Percentiles rank a stretch among this genome's conserved stretches.
Evolutionary conservation across 139 green algal species (phyloP).

Genomic region (Parachlorella kessleri): DNA sequence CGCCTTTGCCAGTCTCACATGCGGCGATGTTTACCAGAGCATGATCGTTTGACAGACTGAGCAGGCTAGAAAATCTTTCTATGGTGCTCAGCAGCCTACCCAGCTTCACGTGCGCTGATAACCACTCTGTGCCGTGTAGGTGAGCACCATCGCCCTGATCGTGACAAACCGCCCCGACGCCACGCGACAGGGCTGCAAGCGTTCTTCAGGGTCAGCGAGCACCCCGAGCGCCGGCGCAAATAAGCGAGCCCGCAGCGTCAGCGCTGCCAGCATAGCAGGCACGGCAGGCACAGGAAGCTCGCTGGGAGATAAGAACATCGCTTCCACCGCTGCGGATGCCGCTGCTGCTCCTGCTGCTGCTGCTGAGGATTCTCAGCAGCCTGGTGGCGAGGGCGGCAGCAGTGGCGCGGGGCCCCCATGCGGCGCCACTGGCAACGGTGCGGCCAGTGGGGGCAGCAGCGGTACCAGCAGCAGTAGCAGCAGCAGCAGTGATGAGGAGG

Average conservation of each 20-base stretch:
- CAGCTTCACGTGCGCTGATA: too few species aligned
- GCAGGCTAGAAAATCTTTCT: too few species aligned
- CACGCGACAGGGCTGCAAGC: slow-evolving; percentile 10
- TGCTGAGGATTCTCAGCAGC: not conserved
- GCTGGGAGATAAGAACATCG: not conserved
- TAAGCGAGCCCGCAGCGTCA: not conserved
- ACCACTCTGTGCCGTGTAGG: too few species aligned
- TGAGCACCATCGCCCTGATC: slow-evolving; percentile 81
- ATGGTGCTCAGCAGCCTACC: too few species aligned
- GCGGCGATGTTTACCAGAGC: too few species aligned
- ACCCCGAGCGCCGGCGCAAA: not conserved
- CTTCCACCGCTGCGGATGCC: not conserved
- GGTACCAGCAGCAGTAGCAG: slow-evolving; percentile 9
- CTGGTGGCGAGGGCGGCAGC: not conserved
- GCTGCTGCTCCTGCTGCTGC: not conserved
- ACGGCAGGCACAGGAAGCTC: not conserved
- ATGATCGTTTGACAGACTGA: too few species aligned
- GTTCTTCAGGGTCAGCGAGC: not conserved
- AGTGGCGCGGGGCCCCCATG: not conserved
- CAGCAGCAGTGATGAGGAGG: not conserved
- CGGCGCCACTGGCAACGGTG: not conserved
- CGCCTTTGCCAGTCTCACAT: too few species aligned
- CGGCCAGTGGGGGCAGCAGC: not conserved
- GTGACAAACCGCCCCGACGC: slow-evolving; percentile 48
- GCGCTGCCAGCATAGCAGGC: slow-evolving; percentile 10